Percentiles rank a stretch among this genome's conserved stretches.
Conservation (phyloP, 805 yeast species). For the Metschnikowia proteae region DNA sequence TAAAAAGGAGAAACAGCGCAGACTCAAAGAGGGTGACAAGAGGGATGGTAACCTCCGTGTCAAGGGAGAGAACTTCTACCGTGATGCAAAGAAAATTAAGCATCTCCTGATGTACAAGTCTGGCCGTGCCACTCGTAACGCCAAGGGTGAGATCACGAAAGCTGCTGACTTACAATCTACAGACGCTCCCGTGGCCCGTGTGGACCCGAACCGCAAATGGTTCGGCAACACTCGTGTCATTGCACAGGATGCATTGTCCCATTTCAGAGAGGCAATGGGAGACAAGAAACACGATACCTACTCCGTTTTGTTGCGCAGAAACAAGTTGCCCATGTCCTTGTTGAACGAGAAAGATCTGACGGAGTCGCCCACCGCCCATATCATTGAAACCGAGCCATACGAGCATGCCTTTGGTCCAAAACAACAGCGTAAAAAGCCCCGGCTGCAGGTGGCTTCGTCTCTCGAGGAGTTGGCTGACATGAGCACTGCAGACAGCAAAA, state of each 20-base stretch:
- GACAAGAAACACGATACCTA: conserved; percentile 77
- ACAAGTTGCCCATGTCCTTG: conserved; percentile 92
- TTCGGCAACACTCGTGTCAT: conserved; percentile 96
- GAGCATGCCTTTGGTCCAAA: conserved; percentile 88
- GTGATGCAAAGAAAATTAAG: conserved; percentile 89
- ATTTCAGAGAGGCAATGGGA: conserved; percentile 91
- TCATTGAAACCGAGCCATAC: conserved; percentile 85
- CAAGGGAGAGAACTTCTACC: conserved; percentile 94
- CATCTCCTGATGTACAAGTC: conserved; percentile 89
- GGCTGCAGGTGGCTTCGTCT: conserved; percentile 64
- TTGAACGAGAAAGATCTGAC: conserved; percentile 79
- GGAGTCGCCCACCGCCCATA: conserved; percentile 73
- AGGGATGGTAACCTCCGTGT: conserved; percentile 89
- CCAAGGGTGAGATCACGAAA: conserved; percentile 77
- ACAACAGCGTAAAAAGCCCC: conserved; percentile 87
- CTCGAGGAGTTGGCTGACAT: conserved; percentile 71
- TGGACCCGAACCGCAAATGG: conserved; percentile 96
- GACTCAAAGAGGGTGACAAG: conserved; percentile 74
- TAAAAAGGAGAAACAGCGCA: conserved; percentile 86
- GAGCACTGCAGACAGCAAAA: conserved; percentile 54
- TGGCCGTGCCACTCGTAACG: conserved; percentile 83
- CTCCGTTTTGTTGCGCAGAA: conserved; percentile 82
- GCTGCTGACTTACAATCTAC: conserved; percentile 89
- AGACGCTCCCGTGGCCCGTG: conserved; percentile 85
- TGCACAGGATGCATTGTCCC: conserved; percentile 92